Evolutionary conservation across 225 moss, liverwort and hornwort genomes (phyloP), one percentile per base, ranked within the genome.

Genomic region (Polytrichum commune): DNA sequence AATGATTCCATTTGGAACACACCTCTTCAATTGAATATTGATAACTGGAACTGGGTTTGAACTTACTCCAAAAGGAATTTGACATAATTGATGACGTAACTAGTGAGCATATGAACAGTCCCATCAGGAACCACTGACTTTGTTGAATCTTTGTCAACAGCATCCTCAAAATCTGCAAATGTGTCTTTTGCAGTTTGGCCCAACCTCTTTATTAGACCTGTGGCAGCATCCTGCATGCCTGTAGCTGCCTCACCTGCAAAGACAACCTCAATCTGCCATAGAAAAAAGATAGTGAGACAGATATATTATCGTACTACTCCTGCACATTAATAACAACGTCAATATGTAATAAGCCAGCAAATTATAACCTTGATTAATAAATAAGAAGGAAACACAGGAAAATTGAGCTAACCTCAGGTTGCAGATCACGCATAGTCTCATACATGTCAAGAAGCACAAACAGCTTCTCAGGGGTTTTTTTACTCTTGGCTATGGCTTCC

Each of bases 371-470:
- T 13, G 13, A 46, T 4, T 13, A 46, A 46, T 46, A 46, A 46
- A 46, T 46, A 16, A 46, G 46, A 46, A 46, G 46, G 46, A 16
- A 16, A 46, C 13, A 16, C 13, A 16, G 46, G 46, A 13, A 46
- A 46, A 46, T 46, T 46, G 46, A 53, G 4, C 25, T 19, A 38
- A 96, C 96, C 93, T 97, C 96, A 66, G 92, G 89, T 65, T 90
- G 77, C 75, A 97, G 96, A 75, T 97, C 96, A 67, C 92, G 93
- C 96, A 97, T 93, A 19, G 96, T 97, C 82, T 97, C 96, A 65
- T 93, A 97, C 96, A 97, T 97, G 60, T 97, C 93, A 73, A 97
- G 88, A 19, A 92, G 83, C 7, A 93, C 92, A 82, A 93, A 93
- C 9, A 97, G 82, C 75, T 93, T 97, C 77, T 93, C 96, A 4